Evolutionary conservation across 768 basidiomycete species (phyloP).

Genomic region (Termitomyces heimii): DNA sequence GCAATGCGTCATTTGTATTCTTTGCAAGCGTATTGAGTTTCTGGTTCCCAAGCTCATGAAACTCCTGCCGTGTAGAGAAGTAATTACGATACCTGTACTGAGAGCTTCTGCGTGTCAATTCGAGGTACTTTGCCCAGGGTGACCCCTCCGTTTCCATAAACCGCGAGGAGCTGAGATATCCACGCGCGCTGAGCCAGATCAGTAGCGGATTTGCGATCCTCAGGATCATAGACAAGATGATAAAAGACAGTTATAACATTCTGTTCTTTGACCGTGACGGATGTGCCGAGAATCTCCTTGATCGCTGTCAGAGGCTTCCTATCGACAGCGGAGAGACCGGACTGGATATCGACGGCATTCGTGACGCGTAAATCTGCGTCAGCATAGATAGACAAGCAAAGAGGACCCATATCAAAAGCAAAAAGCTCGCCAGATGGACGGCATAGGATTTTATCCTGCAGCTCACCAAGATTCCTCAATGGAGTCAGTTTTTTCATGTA

Average conservation of each 20-base stretch:
- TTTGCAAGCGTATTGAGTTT: constrained; percentile 38
- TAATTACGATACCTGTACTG: constrained; percentile 24
- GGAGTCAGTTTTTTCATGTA: constrained; percentile 12
- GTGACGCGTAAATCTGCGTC: constrained; percentile 36
- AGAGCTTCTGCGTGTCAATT: constrained; percentile 38
- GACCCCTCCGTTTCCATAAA: constrained; percentile 33
- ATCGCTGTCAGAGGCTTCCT: constrained; percentile 38
- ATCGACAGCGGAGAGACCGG: constrained; percentile 32
- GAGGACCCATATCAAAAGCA: constrained; percentile 48
- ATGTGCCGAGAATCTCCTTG: constrained; percentile 32
- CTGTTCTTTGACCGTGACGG: constrained; percentile 25
- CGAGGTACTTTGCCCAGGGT: constrained; percentile 34
- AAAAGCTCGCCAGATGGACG: constrained; percentile 36
- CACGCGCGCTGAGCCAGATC: constrained; percentile 42
- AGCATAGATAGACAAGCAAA: constrained; percentile 42
- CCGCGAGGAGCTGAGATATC: constrained; percentile 42
- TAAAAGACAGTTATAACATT: constrained; percentile 33
- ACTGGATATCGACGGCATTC: constrained; percentile 55
- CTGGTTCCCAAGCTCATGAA: constrained; percentile 9
- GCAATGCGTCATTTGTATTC: constrained; percentile 36
- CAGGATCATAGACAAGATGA: constrained; percentile 27
- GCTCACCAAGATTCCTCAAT: constrained; percentile 14
- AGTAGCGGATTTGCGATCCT: constrained; percentile 21
- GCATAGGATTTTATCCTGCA: constrained; percentile 34
- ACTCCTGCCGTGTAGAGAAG: not conserved